These are phyloP conservation scores for Phytophthora pini DNA, from an alignment of 352 stramenopile genomes.

Conservation along the genomic window DNA sequence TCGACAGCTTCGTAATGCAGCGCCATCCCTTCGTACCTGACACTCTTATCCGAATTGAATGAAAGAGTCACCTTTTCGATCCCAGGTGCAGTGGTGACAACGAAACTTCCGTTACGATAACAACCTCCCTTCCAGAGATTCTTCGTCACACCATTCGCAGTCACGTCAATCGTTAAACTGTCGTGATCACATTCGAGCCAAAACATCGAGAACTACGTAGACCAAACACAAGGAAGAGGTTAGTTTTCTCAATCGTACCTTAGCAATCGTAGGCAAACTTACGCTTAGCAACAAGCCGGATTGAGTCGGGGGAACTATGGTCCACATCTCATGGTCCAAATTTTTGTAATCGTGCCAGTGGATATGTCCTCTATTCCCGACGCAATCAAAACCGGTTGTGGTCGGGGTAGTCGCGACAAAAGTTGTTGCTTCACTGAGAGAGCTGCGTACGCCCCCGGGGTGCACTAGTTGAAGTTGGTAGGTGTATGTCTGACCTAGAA, in stretches of 20 bases:
- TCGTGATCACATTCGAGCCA: conserved; percentile 72
- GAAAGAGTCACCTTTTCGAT: conserved; percentile 45
- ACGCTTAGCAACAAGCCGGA: conserved; percentile 46
- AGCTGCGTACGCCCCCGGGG: conserved; percentile 24
- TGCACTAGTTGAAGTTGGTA: conserved; percentile 44
- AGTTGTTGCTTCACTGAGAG: conserved; percentile 39
- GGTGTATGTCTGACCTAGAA: conserved; percentile 41
- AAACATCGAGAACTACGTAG: conserved; percentile 47
- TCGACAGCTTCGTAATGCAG: conserved; percentile 49
- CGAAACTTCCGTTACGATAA: conserved; percentile 47
- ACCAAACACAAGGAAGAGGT: background rate
- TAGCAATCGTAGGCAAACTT: conserved; percentile 11
- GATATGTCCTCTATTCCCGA: conserved; percentile 39
- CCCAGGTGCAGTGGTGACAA: conserved; percentile 31
- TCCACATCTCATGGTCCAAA: conserved; percentile 43
- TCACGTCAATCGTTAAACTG: conserved; percentile 36
- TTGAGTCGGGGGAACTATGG: conserved; percentile 34
- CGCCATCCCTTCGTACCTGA: conserved; percentile 49
- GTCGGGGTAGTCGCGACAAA: conserved; percentile 20
- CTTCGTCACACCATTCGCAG: conserved; percentile 6
- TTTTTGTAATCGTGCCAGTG: conserved; percentile 52
- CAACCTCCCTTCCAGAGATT: conserved; percentile 63
- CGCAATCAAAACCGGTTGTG: conserved; percentile 37
- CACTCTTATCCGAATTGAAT: conserved; percentile 52
- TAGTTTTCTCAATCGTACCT: background rate